Percentiles rank a stretch among this genome's conserved stretches.
Conservation (phyloP, 441 rosid genomes). For the Populus trichocarpa region DNA sequence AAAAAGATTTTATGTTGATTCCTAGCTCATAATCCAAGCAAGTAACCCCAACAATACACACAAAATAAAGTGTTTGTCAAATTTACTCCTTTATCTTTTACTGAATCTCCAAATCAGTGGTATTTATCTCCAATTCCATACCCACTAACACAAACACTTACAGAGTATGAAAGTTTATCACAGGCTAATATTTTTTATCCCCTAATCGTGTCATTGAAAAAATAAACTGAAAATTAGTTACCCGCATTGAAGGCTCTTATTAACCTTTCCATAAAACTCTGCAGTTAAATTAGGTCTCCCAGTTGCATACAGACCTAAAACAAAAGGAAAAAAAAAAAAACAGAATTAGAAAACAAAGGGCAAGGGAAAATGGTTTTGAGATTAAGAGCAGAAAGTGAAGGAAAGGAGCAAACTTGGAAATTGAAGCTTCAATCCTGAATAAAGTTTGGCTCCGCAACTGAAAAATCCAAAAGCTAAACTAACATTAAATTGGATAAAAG, state of each 20-base stretch:
- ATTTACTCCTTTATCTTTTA: neutral
- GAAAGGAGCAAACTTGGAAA: constrained; percentile 48
- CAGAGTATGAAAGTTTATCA: neutral
- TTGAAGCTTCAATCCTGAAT: constrained; percentile 73
- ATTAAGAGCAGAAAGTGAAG: constrained; percentile 2
- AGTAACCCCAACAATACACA: neutral
- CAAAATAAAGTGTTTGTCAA: neutral
- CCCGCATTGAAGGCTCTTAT: constrained; percentile 69
- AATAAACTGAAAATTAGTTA: constrained; percentile 20
- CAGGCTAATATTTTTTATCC: neutral
- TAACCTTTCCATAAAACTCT: constrained; percentile 64
- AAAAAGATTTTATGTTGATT: too few relatives aligned
- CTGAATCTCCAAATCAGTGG: neutral
- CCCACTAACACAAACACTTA: neutral
- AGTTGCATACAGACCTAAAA: constrained; percentile 42
- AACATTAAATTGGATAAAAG: constrained; percentile 1
- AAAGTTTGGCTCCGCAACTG: constrained; percentile 64
- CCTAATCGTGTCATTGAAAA: neutral
- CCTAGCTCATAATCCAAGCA: neutral
- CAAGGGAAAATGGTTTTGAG: neutral
- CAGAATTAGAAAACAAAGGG: constrained; percentile 1
- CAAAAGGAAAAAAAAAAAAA: neutral
- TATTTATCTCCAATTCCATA: neutral
- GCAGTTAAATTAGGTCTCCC: constrained; percentile 59
- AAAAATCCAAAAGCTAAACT: constrained; percentile 11